Percentiles rank a stretch among this genome's conserved stretches.
These are phyloP conservation scores for Suaeda aralocaspica DNA, from an alignment of 148 eudicot genomes.

Conservation along the genomic window DNA sequence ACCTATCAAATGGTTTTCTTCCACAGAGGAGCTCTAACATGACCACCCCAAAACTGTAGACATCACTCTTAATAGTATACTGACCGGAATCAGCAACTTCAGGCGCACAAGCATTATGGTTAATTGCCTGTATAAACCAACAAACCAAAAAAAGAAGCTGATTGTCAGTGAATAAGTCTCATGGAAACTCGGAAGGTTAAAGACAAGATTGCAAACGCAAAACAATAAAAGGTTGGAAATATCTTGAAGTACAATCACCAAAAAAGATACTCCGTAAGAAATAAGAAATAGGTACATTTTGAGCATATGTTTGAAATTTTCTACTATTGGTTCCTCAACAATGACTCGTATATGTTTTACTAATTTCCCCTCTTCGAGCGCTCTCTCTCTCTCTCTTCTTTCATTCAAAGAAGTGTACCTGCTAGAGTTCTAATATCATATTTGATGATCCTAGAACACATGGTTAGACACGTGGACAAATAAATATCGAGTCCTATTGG, in stretches of 20 bases:
- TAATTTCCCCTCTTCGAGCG: not conserved
- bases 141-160: not conserved
- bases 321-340: not conserved
- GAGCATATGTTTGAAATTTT: too few species aligned
- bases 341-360: not conserved
- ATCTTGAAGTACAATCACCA: not conserved
- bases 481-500: not conserved
- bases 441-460: not conserved
- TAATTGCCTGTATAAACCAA: slow-evolving; percentile 46
- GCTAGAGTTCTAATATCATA: not conserved
- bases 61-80: slow-evolving; percentile 83
- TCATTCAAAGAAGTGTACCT: not conserved
- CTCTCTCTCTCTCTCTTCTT: not conserved
- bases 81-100: slow-evolving; percentile 97
- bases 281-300: not conserved
- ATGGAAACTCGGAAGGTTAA: not conserved
- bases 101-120: slow-evolving; percentile 76
- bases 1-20: slow-evolving; percentile 88
- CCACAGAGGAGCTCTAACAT: slow-evolving; percentile 97
- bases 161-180: not conserved
- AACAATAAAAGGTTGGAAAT: not conserved
- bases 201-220: not conserved
- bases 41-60: slow-evolving; percentile 87
- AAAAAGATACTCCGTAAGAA: not conserved
- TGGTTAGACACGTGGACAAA: not conserved